phyloP scores from a whole-genome alignment of 805 yeast species.

The Wickerhamiella dianesei region DNA sequence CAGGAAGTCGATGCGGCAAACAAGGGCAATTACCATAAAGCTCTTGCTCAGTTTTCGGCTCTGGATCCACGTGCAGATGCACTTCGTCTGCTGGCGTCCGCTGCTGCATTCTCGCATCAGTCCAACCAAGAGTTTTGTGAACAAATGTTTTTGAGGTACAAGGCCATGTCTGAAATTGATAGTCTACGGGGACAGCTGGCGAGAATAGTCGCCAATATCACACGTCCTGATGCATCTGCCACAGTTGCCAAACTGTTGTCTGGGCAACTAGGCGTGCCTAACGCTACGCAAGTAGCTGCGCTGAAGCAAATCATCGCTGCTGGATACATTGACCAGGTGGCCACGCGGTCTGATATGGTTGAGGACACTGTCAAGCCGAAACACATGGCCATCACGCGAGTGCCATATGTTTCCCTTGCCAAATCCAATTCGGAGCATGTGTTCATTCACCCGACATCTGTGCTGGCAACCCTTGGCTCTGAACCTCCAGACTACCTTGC shows the following conservation, averaged over 20 bases:
- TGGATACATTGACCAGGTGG: conserved; percentile 85
- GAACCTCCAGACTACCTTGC: conserved; percentile 68
- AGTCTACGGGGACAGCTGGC: conserved; percentile 72
- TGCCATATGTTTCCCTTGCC: conserved; percentile 38
- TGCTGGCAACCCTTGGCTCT: conserved; percentile 46
- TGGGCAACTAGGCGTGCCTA: conserved; percentile 47
- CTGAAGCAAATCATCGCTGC: conserved; percentile 85
- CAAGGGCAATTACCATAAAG: conserved; percentile 37
- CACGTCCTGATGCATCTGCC: conserved; percentile 21
- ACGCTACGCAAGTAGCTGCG: conserved; percentile 53
- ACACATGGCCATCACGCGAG: conserved; percentile 36
- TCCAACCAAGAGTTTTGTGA: conserved; percentile 36
- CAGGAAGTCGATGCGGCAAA: conserved; percentile 42
- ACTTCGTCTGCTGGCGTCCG: conserved; percentile 58
- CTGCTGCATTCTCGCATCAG: conserved; percentile 52
- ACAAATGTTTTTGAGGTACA: conserved; percentile 57
- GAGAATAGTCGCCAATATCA: conserved; percentile 53
- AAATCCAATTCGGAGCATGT: conserved; percentile 16
- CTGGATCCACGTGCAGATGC: conserved; percentile 69
- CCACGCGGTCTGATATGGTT: conserved; percentile 67
- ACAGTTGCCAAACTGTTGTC: conserved; percentile 42
- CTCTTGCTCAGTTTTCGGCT: conserved; percentile 46
- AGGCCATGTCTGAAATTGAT: conserved; percentile 70
- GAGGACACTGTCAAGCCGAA: conserved; percentile 49
- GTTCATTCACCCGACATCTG: conserved; percentile 69